Evolutionary conservation across 2,329 filamentous ascomycete genomes (phyloP).

Genomic region (Alternaria burnsii): DNA sequence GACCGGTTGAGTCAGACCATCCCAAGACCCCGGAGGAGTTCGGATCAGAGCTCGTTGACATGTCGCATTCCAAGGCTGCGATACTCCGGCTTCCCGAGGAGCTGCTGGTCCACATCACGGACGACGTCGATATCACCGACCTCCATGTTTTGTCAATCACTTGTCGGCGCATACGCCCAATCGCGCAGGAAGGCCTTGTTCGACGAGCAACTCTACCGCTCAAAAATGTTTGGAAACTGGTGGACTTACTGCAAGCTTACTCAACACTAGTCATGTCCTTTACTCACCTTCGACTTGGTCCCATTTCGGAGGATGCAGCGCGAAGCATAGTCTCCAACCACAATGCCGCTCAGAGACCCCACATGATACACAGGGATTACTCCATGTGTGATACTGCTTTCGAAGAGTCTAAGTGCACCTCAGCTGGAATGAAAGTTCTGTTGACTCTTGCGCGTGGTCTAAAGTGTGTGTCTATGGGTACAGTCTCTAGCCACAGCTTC

Average conservation of each 20-base stretch:
- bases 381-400: neutral
- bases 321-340: neutral
- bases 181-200: constrained; percentile 1
- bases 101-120: neutral
- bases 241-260: neutral
- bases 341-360: neutral
- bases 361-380: neutral
- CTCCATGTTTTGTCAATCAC: neutral
- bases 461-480: neutral
- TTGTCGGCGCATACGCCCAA: neutral
- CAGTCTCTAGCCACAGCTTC: neutral
- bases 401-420: neutral
- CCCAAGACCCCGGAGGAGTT: neutral
- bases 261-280: neutral
- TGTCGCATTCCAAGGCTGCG: neutral
- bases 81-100: neutral
- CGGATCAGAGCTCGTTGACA: neutral
- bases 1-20: neutral
- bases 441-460: neutral
- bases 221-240: neutral
- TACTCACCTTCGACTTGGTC: too few relatives aligned
- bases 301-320: neutral
- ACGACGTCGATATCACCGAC: neutral
- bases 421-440: neutral
- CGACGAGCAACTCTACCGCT: neutral